These are phyloP conservation scores for Rickenella mellea DNA, from an alignment of 768 basidiomycete genomes.

Conservation along the genomic window DNA sequence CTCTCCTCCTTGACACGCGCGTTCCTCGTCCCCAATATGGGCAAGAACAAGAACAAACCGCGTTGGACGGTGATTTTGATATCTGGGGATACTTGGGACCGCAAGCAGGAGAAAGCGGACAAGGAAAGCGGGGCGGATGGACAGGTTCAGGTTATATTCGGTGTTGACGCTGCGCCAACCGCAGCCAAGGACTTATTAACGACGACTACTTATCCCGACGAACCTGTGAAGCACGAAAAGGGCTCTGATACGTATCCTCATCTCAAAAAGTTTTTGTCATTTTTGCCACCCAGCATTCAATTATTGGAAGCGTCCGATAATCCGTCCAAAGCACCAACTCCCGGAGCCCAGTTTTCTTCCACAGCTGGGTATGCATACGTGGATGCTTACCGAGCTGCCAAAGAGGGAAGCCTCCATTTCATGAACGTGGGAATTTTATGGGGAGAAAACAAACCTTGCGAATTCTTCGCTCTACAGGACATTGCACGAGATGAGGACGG, in stretches of 20 bases:
- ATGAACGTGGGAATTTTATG: slow-evolving; percentile 56
- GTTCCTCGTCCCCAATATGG: slow-evolving; percentile 68
- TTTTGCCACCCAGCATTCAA: slow-evolving; percentile 21
- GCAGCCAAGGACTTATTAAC: slow-evolving; percentile 25
- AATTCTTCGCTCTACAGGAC: slow-evolving; percentile 61
- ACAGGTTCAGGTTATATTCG: slow-evolving; percentile 51
- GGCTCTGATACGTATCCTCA: slow-evolving; percentile 41
- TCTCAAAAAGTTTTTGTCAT: slow-evolving; percentile 42
- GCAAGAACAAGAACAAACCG: slow-evolving; percentile 53
- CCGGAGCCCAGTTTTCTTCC: neutral
- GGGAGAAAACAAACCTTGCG: slow-evolving; percentile 69
- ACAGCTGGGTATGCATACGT: slow-evolving; percentile 35
- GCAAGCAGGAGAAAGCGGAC: slow-evolving; percentile 23
- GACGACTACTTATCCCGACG: slow-evolving; percentile 27
- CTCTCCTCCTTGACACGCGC: slow-evolving; percentile 44
- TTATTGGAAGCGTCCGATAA: neutral
- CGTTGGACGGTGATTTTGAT: slow-evolving; percentile 69
- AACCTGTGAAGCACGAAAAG: slow-evolving; percentile 27
- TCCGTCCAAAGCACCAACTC: neutral
- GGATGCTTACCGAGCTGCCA: slow-evolving; percentile 65
- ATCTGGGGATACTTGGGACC: slow-evolving; percentile 42
- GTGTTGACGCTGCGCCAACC: slow-evolving; percentile 49
- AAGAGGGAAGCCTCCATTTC: slow-evolving; percentile 67
- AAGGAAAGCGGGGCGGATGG: slow-evolving; percentile 6
- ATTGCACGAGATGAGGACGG: slow-evolving; percentile 24